Evolutionary conservation across 2,329 filamentous ascomycete genomes (phyloP).

Genomic region (Amesomyces nigricolor): DNA sequence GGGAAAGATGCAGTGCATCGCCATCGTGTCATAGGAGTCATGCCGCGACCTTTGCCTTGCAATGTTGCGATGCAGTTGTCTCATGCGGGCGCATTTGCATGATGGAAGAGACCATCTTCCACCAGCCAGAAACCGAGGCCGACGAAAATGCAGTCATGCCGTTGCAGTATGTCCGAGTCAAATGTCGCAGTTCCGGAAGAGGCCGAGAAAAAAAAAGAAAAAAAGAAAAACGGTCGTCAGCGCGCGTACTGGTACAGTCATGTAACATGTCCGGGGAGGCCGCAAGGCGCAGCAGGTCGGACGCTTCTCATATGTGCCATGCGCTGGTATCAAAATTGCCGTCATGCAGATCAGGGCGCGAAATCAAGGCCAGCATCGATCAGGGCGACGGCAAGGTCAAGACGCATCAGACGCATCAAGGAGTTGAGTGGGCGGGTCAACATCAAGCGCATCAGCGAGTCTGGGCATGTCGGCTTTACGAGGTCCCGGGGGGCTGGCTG

Average conservation of each 20-base stretch:
- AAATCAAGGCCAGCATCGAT: constrained; percentile 13
- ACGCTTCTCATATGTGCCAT: constrained; percentile 12
- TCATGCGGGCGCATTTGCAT: background rate
- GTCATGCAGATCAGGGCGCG: constrained; percentile 16
- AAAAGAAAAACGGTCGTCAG: constrained; percentile 1
- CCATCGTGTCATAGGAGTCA: constrained; percentile 2
- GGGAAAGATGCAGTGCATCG: background rate
- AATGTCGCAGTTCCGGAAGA: constrained; percentile 5
- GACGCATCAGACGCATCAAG: constrained; percentile 24
- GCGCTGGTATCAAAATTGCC: constrained; percentile 16
- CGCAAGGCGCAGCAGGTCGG: constrained; percentile 5
- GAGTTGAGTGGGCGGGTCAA: constrained; percentile 22
- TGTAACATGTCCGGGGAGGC: constrained; percentile 13
- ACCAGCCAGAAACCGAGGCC: background rate
- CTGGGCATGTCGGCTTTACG: constrained; percentile 23
- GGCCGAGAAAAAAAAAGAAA: background rate
- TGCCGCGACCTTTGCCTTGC: background rate
- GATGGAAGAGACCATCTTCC: background rate
- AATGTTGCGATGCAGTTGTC: background rate
- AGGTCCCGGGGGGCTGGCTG: constrained; percentile 24
- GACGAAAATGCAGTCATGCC: background rate
- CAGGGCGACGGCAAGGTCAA: constrained; percentile 18
- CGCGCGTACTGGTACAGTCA: constrained; percentile 21
- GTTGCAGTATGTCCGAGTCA: background rate
- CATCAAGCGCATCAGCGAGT: constrained; percentile 25